Evolutionary conservation across 2,329 filamentous ascomycete genomes (phyloP), one percentile per base, ranked within the genome.

Genomic region (Neophaeococcomyces aloes): DNA sequence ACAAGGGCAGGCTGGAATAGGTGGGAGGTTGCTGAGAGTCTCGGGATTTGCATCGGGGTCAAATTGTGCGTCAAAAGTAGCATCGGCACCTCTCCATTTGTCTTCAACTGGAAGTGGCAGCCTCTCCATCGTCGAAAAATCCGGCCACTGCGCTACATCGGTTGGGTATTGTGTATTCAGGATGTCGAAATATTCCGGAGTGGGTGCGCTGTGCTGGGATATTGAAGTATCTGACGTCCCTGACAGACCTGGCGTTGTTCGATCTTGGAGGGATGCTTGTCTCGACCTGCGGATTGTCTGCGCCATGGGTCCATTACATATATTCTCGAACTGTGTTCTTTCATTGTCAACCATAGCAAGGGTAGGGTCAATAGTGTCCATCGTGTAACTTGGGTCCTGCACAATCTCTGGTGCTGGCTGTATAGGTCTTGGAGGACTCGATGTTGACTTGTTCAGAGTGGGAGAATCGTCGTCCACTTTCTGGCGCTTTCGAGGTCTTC

Each of bases 401-500:
- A 23, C 15, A 15, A 27, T n/a, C 23, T 37, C 27, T 7, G 23
- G 19, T 6, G 25, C 42, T 14, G 23, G 30, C 18, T 47, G 51
- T 8, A 40, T 40, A 15, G 39, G 34, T 8, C 21, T 19, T 14
- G 29, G 29, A 36, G 44, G 44, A 13, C 27, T 38, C 11, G 31
- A 21, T n/a, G 27, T 18, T 38, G 18, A 37, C 25, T 38, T 44
- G 33, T 8, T 31, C 10, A 29, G 29, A 21, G 29, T 29, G 14
- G 23, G 21, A 5, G 30, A 11, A 11, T 45, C 31, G 7, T 62
- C 57, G 29, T 59, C 54, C 30, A 58, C 55, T 30, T 56, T 53
- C 38, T 59, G 60, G 48, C 62, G 65, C 57, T 67, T 69, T 15
- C 63, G 64, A 1, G 67, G 67, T 13, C 67, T 59, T 19, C 67